Base-by-base conservation (phyloP, 2,329 filamentous ascomycete genomes). In the Aureobasidium sp. region DNA sequence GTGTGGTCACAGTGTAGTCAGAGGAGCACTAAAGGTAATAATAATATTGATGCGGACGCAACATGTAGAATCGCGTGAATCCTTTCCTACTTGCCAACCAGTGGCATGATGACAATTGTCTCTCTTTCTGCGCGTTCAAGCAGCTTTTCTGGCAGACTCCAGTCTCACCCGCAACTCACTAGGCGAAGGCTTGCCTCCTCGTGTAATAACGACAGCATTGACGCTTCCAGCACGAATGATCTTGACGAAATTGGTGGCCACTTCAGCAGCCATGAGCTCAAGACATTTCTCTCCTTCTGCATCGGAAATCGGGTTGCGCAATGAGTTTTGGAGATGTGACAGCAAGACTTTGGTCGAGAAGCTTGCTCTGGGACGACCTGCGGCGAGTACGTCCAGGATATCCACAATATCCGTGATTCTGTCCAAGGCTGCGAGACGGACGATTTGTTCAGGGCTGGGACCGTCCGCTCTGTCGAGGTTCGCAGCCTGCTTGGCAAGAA, bases 401-500 rank as follows among this genome's bases (percentile, higher is more conserved):
- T 67, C 64, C 0, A 73, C 61, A 8, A 76, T 66, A 32, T 76
- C 74, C 55, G 73, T 69, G 3, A 73, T 63, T 14, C 73, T 70
- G 51, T 75, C 71, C 1, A 77, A 68, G 2, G 75, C 75, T 1
- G 73, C 68, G 45, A 61, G 64, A n/a, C 73, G 74, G 35, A 71
- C 69, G 4, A 72, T 64, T 45, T 75, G 68, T 11, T 69, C 68
- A 24, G 68, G 65, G 0, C 70, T 68, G 1, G 71, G 72, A 1
- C 70, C 66, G 1, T 63, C 58, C 1, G 71, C 68, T 1, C 67
- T 64, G 17, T 62, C 59, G 24, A 70, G 66, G 4, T 67, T 65
- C 21, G 66, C 59, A 22, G 67, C 66, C 61, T 77, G 73, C 61
- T 77, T 78, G 17, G 74, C 74, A 12, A 75, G 70, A 44, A 78